These are phyloP conservation scores for Talinum fruticosum DNA, from an alignment of 148 eudicot species.

Conservation along the genomic window DNA sequence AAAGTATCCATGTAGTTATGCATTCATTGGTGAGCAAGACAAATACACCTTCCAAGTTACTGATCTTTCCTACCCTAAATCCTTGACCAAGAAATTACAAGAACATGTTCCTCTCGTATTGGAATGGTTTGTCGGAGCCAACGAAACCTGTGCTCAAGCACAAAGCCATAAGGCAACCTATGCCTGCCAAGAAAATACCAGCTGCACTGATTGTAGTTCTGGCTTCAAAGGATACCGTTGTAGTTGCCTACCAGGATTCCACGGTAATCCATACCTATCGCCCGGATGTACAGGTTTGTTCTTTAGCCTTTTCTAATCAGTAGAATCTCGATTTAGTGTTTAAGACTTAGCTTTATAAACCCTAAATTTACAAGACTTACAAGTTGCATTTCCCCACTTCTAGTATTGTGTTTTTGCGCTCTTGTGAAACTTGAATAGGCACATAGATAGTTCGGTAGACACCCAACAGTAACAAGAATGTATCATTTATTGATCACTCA, in stretches of 20 bases:
- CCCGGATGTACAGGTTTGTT: constrained; percentile 21
- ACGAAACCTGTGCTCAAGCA: constrained; percentile 24
- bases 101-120: constrained; percentile 27
- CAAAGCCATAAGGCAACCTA: neutral
- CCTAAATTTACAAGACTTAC: too few relatives aligned
- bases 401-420: too few relatives aligned
- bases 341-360: too few relatives aligned
- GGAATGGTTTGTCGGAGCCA: constrained; percentile 33
- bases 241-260: constrained; percentile 19
- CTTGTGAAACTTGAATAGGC: too few relatives aligned
- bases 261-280: constrained; percentile 22
- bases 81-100: neutral
- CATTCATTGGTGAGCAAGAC: constrained; percentile 42
- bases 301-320: neutral
- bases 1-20: constrained; percentile 41
- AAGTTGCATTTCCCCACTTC: too few relatives aligned
- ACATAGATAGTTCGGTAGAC: too few relatives aligned
- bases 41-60: constrained; percentile 33
- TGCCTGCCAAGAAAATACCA: constrained; percentile 25
- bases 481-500: too few relatives aligned
- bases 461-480: too few relatives aligned
- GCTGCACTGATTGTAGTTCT: constrained; percentile 19
- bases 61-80: constrained; percentile 36
- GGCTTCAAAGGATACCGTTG: constrained; percentile 29
- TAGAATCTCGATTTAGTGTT: too few relatives aligned